Base-by-base conservation (phyloP, 2,329 filamentous ascomycete genomes). In the Penicillium sp. region DNA sequence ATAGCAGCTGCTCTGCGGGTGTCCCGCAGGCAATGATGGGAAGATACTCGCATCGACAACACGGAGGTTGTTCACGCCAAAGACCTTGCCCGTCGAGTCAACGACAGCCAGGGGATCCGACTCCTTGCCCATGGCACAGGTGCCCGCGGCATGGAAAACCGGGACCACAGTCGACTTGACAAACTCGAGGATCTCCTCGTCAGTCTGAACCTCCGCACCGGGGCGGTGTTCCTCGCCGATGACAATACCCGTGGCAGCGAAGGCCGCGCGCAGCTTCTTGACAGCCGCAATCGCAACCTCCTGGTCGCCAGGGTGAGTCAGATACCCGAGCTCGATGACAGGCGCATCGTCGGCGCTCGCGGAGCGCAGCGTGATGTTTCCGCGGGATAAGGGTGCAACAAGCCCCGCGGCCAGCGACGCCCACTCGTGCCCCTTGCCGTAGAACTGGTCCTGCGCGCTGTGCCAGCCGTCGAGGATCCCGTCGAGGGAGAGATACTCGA, bases 291-390 rank as follows among this genome's bases (percentile, higher is more conserved):
- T 65, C 7, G 76, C 79, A 1, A 84, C 69, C 8, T 83, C 79
- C 23, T 73, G 63, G 50, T 85, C 83, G 0, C 73, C 69, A 5
- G 73, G 71, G 29, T 76, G 67, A 1, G 71, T 71, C 5, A 84
- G 71, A 71, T 76, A 84, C 62, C 78, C 77, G 1, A 80, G 79
- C 64, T 83, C 72, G 63, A 83, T 76, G 23, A 78, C 64, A 0
- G 82, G 82, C 0, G 66, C 62, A 9, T 74, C 72, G 0, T 64
- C 60, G 1, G 71, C 73, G 13, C 75, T 69, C 11, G 66, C 41
- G 0, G 73, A 76, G 2, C 56, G 54, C 31, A 84, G 73, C 0
- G 77, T 78, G 4, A 84, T 70, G 44, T 70, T 81, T 4, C 82
- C 82, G 0, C 79, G 77, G 1, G 80, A 82, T 0, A 76, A 58